Conservation (phyloP, 805 yeast species). For the Metschnikowia sp. region DNA sequence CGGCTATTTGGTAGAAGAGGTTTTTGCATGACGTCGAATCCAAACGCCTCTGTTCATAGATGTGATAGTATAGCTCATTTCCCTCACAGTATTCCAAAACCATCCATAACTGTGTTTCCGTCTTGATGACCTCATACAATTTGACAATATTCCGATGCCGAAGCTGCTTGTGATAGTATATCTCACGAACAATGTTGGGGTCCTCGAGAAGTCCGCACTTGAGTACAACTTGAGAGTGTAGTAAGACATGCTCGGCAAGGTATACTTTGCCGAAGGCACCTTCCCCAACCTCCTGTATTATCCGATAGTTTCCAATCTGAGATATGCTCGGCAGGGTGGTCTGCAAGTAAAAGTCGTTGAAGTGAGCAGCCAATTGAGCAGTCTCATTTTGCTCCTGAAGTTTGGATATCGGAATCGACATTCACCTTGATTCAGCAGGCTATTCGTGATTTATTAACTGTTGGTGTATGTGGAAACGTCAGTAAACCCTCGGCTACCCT, state of each 20-base stretch:
- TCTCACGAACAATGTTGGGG: constrained; percentile 86
- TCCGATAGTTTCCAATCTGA: constrained; percentile 78
- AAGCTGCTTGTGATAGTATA: constrained; percentile 81
- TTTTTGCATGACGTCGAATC: constrained; percentile 48
- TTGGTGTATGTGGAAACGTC: neutral
- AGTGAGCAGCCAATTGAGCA: constrained; percentile 60
- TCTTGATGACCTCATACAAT: constrained; percentile 79
- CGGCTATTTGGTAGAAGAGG: constrained; percentile 62
- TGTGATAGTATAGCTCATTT: constrained; percentile 67
- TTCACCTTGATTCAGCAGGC: neutral
- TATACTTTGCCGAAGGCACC: constrained; percentile 93
- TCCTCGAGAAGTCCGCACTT: constrained; percentile 76
- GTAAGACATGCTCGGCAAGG: constrained; percentile 72
- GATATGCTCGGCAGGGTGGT: constrained; percentile 45
- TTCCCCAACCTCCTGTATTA: constrained; percentile 75
- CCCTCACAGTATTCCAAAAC: constrained; percentile 88
- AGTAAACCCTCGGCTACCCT: neutral
- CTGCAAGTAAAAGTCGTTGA: constrained; percentile 51
- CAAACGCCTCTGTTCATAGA: constrained; percentile 50
- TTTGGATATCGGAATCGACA: constrained; percentile 14
- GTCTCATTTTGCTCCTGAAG: constrained; percentile 37
- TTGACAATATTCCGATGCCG: constrained; percentile 80
- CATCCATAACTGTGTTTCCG: constrained; percentile 80
- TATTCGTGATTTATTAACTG: too few relatives aligned
- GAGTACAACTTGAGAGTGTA: constrained; percentile 73